Evolutionary conservation across 1,139 yeast genomes (phyloP), one percentile per base, ranked within the genome.

Genomic region (Yamadazyma siamensis): DNA sequence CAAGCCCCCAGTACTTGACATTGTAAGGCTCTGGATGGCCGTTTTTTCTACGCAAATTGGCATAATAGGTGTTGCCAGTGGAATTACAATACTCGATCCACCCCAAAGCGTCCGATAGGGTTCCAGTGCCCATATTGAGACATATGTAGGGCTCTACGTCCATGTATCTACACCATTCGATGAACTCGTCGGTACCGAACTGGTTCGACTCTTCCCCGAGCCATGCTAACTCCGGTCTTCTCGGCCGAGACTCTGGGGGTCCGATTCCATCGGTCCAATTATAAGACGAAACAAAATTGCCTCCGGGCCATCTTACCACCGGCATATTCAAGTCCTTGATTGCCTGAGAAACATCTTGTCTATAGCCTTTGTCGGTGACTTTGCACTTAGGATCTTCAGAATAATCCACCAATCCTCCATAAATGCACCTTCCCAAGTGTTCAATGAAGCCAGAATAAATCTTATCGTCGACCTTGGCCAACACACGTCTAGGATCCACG

Each of bases 211-310:
- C 61, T 31, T 50, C 59, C 14, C 47, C 45, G 21, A 46, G 40
- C 61, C 62, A 56, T 10, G 61, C 61, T 26, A 55, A 44, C 32
- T 56, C 61, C 3, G 59, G 61, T 28, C 59, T 39, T 32, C 52
- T 40, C 9, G 59, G 60, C 25, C 62, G 44, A 6, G 36, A 23
- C 16, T 49, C 50, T 28, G 43, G 43, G 4, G 61, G 61, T 2
- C 62, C 62, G 13, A 56, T 54, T 3, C 58, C 62, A 31, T 56
- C 62, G 11, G 46, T 32, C 62, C 62, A 56, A 34, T 56, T 61
- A 28, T 56, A 56, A 4, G 57, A 46, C 2, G 56, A 48, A 13
- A 54, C 59, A 38, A 56, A 56, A 35, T 56, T 56, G 11, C 62
- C 62, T 10, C 62, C 62, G 16, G 62, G 62, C 50, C 59, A 56